Conservation (phyloP, 805 yeast genomes). For the Nakazawaea sp. region DNA sequence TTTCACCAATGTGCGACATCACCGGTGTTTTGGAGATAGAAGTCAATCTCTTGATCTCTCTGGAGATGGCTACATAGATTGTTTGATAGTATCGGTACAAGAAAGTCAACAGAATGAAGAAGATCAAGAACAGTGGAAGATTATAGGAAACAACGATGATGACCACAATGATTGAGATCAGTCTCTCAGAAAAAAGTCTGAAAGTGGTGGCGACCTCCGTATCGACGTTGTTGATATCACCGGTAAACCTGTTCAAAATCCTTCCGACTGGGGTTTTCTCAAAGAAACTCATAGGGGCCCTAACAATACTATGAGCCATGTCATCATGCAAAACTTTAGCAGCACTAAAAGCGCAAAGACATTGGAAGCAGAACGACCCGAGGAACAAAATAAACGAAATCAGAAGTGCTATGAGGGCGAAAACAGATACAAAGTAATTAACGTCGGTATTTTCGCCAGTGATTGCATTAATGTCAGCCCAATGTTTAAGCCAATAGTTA, state of each 20-base stretch:
- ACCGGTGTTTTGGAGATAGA: conserved; percentile 70
- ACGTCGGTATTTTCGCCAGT: conserved; percentile 56
- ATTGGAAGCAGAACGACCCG: background rate
- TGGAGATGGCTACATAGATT: conserved; percentile 60
- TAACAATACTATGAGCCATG: conserved; percentile 40
- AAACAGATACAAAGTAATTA: conserved; percentile 49
- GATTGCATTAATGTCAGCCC: conserved; percentile 76
- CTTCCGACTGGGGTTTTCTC: conserved; percentile 24
- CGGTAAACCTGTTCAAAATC: conserved; percentile 21
- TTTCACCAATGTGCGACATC: conserved; percentile 77
- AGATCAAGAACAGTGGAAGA: conserved; percentile 46
- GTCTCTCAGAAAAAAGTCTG: conserved; percentile 36
- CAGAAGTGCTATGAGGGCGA: background rate
- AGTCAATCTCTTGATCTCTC: conserved; percentile 73
- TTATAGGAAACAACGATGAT: conserved; percentile 43
- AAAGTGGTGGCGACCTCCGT: conserved; percentile 48
- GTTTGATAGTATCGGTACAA: conserved; percentile 73
- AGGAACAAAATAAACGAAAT: background rate
- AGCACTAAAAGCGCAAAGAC: conserved; percentile 45
- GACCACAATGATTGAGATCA: conserved; percentile 40
- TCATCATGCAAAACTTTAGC: conserved; percentile 47
- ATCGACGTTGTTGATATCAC: conserved; percentile 20
- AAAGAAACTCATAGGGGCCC: conserved; percentile 20
- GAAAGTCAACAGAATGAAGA: conserved; percentile 39
- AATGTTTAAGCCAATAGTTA: conserved; percentile 80